Evolutionary conservation across 2,329 filamentous ascomycete species (phyloP).

Genomic region (Venturiaceae sp.): DNA sequence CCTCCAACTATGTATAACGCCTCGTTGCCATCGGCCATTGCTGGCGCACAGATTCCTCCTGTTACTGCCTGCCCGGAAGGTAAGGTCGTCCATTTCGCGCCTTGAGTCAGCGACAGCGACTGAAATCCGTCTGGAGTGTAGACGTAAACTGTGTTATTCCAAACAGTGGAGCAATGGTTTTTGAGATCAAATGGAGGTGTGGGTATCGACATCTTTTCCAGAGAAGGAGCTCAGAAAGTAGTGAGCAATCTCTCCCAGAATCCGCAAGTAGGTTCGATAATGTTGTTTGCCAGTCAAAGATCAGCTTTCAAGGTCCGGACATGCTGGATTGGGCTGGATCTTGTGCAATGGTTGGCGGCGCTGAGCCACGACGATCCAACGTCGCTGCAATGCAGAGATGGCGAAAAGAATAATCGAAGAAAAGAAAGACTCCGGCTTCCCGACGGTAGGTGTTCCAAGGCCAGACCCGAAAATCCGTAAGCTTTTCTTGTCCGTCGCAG

Average conservation of each 20-base stretch:
- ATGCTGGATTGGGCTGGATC: constrained; percentile 1
- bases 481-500: not conserved
- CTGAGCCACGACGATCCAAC: not conserved
- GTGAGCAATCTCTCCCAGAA: not conserved
- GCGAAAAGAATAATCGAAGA: not conserved
- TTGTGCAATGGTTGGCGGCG: constrained; percentile 3
- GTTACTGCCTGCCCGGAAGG: constrained; percentile 59
- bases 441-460: not conserved
- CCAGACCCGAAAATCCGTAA: not conserved
- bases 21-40: constrained; percentile 47
- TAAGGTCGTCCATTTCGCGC: constrained; percentile 62
- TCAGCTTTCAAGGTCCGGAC: constrained; percentile 1
- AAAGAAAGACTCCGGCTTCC: not conserved
- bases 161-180: constrained; percentile 71
- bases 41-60: constrained; percentile 68
- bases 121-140: constrained; percentile 70
- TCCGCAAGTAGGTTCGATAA: not conserved
- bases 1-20: constrained; percentile 79
- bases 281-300: not conserved
- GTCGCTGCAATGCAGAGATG: not conserved
- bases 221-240: not conserved
- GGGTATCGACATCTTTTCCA: constrained; percentile 55
- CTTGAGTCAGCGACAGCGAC: constrained; percentile 57
- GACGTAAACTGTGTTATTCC: constrained; percentile 75
- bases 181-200: constrained; percentile 59